These are phyloP conservation scores for Pleurotus giganteus DNA, from an alignment of 768 basidiomycete species.

Conservation along the genomic window DNA sequence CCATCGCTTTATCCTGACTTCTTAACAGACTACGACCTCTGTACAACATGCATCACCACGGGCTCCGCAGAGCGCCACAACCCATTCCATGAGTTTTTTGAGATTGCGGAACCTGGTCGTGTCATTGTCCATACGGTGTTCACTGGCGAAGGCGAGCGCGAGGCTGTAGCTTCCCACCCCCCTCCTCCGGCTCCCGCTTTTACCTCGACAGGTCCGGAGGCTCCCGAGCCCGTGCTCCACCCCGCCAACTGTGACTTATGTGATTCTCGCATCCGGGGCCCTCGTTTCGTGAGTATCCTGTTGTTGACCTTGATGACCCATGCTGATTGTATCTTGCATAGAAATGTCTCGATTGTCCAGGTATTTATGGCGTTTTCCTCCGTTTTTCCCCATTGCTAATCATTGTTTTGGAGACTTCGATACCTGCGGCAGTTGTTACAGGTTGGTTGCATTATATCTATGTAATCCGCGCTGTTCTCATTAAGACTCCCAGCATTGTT, in stretches of 20 bases:
- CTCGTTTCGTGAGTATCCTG: slow-evolving; percentile 60
- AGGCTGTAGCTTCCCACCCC: slow-evolving; percentile 9
- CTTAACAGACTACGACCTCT: slow-evolving; percentile 67
- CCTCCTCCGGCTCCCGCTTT: slow-evolving; percentile 12
- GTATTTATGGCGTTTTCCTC: neutral
- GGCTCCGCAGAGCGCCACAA: slow-evolving; percentile 53
- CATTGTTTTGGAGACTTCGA: slow-evolving; percentile 56
- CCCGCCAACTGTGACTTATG: slow-evolving; percentile 76
- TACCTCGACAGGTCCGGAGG: slow-evolving; percentile 8
- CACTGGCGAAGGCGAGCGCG: slow-evolving; percentile 35
- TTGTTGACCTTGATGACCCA: slow-evolving; percentile 8
- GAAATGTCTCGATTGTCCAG: slow-evolving; percentile 80
- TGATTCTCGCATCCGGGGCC: slow-evolving; percentile 64
- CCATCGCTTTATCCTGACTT: slow-evolving; percentile 1
- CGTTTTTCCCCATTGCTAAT: neutral
- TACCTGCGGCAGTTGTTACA: slow-evolving; percentile 68
- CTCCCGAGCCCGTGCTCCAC: slow-evolving; percentile 41
- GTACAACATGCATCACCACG: slow-evolving; percentile 52
- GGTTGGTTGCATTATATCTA: slow-evolving; percentile 25
- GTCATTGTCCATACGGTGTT: slow-evolving; percentile 64
- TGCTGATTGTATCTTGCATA: slow-evolving; percentile 20
- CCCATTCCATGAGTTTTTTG: slow-evolving; percentile 69
- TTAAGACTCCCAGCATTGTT: slow-evolving; percentile 46
- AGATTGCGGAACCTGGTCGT: slow-evolving; percentile 61
- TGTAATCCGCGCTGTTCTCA: neutral